Evolutionary conservation across 1,139 yeast genomes (phyloP).

Genomic region (Candida sojae): DNA sequence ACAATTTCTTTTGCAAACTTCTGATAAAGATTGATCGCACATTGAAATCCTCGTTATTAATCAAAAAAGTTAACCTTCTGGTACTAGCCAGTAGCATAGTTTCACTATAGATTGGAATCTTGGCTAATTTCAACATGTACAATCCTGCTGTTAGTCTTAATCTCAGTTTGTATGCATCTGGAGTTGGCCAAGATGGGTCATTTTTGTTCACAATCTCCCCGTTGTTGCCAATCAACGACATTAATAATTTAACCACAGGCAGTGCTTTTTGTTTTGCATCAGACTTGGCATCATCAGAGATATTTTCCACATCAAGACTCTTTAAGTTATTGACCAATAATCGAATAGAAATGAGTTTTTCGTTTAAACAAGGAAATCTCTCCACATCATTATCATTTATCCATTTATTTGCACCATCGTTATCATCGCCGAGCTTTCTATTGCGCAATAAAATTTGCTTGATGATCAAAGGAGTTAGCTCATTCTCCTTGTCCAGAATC

Average conservation of each 20-base stretch:
- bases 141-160: slow-evolving; percentile 72
- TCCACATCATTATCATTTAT: slow-evolving; percentile 59
- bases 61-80: slow-evolving; percentile 54
- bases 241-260: slow-evolving; percentile 67
- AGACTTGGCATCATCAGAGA: slow-evolving; percentile 27
- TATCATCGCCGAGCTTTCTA: slow-evolving; percentile 21
- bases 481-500: slow-evolving; percentile 56
- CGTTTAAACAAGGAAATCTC: slow-evolving; percentile 30
- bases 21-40: slow-evolving; percentile 59
- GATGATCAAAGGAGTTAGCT: slow-evolving; percentile 60
- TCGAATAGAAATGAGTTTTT: slow-evolving; percentile 57
- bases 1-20: slow-evolving; percentile 54
- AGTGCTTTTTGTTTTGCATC: slow-evolving; percentile 42
- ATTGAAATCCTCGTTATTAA: slow-evolving; percentile 64
- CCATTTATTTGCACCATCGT: slow-evolving; percentile 27
- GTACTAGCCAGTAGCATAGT: slow-evolving; percentile 55
- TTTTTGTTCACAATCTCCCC: slow-evolving; percentile 73
- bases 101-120: slow-evolving; percentile 51
- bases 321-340: slow-evolving; percentile 66
- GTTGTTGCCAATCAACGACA: slow-evolving; percentile 69
- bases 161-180: slow-evolving; percentile 57
- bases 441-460: slow-evolving; percentile 62
- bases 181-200: slow-evolving; percentile 58
- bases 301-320: slow-evolving; percentile 36
- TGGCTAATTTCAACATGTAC: slow-evolving; percentile 64